Base-by-base conservation (phyloP, 305 asterid genomes). In the Lippia alba region DNA sequence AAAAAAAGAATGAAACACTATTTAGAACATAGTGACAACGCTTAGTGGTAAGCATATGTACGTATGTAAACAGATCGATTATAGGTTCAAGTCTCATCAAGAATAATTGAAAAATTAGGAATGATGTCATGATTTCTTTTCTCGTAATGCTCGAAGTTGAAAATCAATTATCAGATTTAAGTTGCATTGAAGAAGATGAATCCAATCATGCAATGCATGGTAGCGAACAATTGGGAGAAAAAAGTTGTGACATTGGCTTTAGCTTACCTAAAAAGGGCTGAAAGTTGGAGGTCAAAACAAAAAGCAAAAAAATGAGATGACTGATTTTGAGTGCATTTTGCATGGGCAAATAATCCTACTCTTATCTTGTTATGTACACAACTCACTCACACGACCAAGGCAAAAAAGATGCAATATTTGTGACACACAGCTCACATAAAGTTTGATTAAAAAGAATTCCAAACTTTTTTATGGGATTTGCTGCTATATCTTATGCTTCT, bases 251-350 rank as follows among this genome's bases (percentile, higher is more conserved):
- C 9, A 54, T 65, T 20, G 56, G 68, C 41, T 66, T 76, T 69
- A 74, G 66, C 64, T 54, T 39, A 69, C 97, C 86, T 89, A 80
- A 87, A 91, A 91, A 91, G 96, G 86, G 97, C 81, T 86, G 97
- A 91, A 91, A 91, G 96, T 67, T 73, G 80, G 71, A 85, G 90
- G 90, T 85, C 93, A 83, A 91, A 81, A 73, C 79, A 64, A 83
- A 87, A 83, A 65, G 84, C 66, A 56, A 11, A 44, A 81, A 84
- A 69, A 57, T 74, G 74, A 58, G 30, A 67, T 56, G 67, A 69
- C 73, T 34, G 4, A 39, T 58, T 64, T 64, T 77, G 72, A 74
- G 77, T 87, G 81, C 89, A 82, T 79, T 73, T 80, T 82, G 78
- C 82, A 78, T 80, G 80, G 78, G 76, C 57, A 61, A 61, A 24